Conservation (phyloP, 2,329 filamentous ascomycete genomes). For the Fusarium succisae region DNA sequence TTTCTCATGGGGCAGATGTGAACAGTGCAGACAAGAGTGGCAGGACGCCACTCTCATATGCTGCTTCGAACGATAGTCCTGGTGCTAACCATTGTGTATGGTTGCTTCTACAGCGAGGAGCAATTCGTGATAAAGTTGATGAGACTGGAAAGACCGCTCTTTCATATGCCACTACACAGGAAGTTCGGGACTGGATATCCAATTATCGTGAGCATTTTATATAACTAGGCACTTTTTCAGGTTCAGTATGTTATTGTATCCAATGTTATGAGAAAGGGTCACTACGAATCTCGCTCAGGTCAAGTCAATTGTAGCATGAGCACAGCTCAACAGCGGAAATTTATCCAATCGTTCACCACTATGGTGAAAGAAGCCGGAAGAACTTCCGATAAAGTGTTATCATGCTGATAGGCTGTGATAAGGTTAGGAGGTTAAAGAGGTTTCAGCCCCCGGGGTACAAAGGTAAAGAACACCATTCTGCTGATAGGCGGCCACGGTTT, state of each 20-base stretch:
- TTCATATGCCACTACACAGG: fast-evolving
- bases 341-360: fast-evolving
- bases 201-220: fast-evolving
- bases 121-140: background rate
- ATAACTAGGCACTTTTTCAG: too few relatives aligned
- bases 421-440: too few relatives aligned
- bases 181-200: background rate
- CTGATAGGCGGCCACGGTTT: too few relatives aligned
- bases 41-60: background rate
- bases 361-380: fast-evolving
- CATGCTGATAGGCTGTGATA: too few relatives aligned
- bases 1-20: background rate
- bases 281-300: background rate
- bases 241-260: background rate
- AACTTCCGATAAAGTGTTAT: fast-evolving
- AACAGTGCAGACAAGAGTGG: fast-evolving
- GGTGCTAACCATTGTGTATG: fast-evolving
- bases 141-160: background rate
- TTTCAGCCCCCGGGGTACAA: fast-evolving
- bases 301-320: background rate
- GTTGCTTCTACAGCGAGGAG: background rate
- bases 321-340: background rate
- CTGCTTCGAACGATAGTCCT: fast-evolving
- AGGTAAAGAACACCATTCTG: too few relatives aligned
- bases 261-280: background rate